These are phyloP conservation scores for Suhomyces pyralidae DNA, from an alignment of 805 yeast species.

Conservation along the genomic window DNA sequence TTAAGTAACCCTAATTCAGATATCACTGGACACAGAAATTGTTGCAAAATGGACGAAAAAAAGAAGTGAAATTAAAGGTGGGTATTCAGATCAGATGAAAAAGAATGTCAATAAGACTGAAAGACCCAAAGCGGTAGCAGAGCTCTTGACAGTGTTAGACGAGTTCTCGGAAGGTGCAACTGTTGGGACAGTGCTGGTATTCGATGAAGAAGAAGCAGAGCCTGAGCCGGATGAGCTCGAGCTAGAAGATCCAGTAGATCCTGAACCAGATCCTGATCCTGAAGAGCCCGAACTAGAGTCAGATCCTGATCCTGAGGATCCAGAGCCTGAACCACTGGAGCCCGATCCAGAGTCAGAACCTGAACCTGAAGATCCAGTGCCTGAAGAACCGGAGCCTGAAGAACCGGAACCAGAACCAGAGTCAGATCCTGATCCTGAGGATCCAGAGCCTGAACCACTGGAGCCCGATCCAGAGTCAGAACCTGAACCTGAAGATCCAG, in stretches of 20 bases:
- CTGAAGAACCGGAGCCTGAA: background rate
- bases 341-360: background rate
- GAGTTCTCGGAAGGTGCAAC: background rate
- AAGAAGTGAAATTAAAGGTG: background rate
- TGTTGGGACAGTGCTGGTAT: background rate
- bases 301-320: background rate
- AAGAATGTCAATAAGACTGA: background rate
- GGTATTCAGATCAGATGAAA: background rate
- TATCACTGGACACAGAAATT: background rate
- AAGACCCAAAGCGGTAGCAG: background rate
- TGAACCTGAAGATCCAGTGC: background rate
- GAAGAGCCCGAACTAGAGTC: background rate
- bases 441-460: background rate
- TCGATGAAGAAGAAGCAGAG: background rate
- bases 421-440: background rate
- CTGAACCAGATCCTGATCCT: background rate
- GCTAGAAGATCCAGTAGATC: no score
- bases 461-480: background rate
- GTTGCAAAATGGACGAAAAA: background rate
- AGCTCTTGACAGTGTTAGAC: background rate
- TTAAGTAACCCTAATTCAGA: background rate
- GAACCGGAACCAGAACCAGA: background rate
- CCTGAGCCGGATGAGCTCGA: background rate
- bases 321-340: background rate
- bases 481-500: background rate